phyloP scores from a whole-genome alignment of 257 asterid species.

The Anisodus tanguticus region DNA sequence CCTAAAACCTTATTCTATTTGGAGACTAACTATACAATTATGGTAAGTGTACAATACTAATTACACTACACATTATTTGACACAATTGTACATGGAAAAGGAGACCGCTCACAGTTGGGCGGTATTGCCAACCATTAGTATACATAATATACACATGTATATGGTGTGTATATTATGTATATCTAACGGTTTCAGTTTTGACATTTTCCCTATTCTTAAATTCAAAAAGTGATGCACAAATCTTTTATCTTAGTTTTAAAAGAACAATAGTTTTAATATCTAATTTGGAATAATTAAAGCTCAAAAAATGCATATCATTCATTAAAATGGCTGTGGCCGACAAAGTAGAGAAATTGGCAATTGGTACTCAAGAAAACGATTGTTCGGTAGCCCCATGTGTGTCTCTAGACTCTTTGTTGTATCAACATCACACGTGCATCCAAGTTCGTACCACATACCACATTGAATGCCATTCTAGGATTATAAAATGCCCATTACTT shows the following conservation, averaged over 20 bases:
- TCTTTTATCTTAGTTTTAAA: neutral
- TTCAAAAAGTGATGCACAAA: neutral
- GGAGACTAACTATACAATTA: no score
- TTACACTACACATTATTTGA: no score
- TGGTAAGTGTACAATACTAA: no score
- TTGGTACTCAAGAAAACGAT: slow-evolving; percentile 41
- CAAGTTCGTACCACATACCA: neutral
- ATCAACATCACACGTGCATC: slow-evolving; percentile 49
- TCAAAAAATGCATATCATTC: neutral
- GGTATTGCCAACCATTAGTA: no score
- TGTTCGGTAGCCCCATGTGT: slow-evolving; percentile 26
- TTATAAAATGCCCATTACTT: slow-evolving; percentile 13
- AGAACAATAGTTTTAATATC: neutral
- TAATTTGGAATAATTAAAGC: neutral
- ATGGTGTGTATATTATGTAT: no score
- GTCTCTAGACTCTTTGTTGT: slow-evolving; percentile 37
- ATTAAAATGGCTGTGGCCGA: slow-evolving; percentile 11
- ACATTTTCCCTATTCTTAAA: no score
- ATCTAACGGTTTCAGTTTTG: no score
- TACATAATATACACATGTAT: no score
- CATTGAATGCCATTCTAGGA: slow-evolving; percentile 6
- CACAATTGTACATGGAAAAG: no score
- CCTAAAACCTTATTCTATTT: no score
- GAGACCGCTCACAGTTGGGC: no score
- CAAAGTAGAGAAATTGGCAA: slow-evolving; percentile 33